A percentile compares a stretch with the other conserved stretches of the same genome.
Evolutionary conservation across 306 rosid genomes (phyloP).

Genomic region (Nissolia schottii): DNA sequence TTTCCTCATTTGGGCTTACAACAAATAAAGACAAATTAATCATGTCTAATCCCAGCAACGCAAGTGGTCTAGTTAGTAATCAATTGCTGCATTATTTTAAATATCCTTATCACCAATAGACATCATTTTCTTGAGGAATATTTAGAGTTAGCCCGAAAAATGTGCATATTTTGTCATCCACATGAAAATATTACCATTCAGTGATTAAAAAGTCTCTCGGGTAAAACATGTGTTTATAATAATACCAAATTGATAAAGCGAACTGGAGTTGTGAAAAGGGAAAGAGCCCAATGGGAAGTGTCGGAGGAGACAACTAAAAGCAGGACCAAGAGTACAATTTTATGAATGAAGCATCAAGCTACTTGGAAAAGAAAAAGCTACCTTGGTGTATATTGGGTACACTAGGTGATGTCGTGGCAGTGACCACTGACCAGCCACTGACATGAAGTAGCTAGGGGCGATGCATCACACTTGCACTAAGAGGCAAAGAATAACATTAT

Average conservation of each 20-base stretch:
- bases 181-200: neutral
- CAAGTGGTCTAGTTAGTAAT: neutral
- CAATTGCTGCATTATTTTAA: neutral
- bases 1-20: neutral
- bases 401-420: slow-evolving; percentile 27
- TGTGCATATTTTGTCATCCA: neutral
- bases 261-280: neutral
- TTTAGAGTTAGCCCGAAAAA: neutral
- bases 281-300: neutral
- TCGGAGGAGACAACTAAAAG: slow-evolving; percentile 17
- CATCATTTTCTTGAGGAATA: neutral
- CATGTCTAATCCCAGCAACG: neutral
- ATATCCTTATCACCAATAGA: neutral
- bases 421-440: slow-evolving; percentile 8
- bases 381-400: slow-evolving; percentile 15
- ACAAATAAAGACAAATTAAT: neutral
- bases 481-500: neutral
- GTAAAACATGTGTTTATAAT: neutral
- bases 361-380: slow-evolving; percentile 35
- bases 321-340: neutral
- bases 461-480: slow-evolving; percentile 31
- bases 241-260: neutral
- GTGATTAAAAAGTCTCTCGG: no score
- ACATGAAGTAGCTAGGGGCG: neutral
- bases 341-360: slow-evolving; percentile 14